Percentiles rank a stretch among this genome's conserved stretches.
phyloP scores from a whole-genome alignment of 2,329 filamentous ascomycete genomes.

The Sporothrix pseudoabietina region DNA sequence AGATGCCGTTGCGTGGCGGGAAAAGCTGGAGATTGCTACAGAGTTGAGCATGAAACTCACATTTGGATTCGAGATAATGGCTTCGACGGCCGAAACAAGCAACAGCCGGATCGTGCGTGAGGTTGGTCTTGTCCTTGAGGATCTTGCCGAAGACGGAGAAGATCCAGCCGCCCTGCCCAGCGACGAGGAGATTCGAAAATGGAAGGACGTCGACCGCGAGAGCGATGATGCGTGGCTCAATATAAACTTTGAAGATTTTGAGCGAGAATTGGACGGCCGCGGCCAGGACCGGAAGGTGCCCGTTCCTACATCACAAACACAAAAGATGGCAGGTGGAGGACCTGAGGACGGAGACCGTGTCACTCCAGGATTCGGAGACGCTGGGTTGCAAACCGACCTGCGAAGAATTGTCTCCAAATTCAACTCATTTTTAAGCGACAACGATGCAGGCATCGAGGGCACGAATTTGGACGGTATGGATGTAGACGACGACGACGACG shows the following conservation, averaged over 20 bases:
- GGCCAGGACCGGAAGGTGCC: neutral
- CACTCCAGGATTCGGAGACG: constrained; percentile 62
- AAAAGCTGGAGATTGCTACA: constrained; percentile 45
- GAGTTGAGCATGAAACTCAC: constrained; percentile 87
- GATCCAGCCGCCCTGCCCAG: constrained; percentile 60
- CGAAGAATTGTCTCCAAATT: constrained; percentile 93
- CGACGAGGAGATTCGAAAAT: constrained; percentile 70
- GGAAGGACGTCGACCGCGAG: constrained; percentile 64
- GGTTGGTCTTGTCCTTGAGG: constrained; percentile 73
- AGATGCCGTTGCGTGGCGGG: neutral
- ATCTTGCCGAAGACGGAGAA: constrained; percentile 72
- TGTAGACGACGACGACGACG: constrained; percentile 58
- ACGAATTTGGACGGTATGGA: constrained; percentile 74
- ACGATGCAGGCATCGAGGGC: constrained; percentile 77
- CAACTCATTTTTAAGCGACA: constrained; percentile 86
- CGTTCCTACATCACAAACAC: neutral
- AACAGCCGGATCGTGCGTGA: constrained; percentile 72
- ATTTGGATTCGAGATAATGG: constrained; percentile 87
- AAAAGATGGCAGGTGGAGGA: neutral
- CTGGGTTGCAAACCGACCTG: constrained; percentile 70
- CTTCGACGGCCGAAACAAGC: constrained; percentile 66
- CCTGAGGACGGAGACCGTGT: neutral
- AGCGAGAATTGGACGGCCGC: constrained; percentile 69
- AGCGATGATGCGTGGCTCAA: constrained; percentile 92
- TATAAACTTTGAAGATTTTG: constrained; percentile 87